These are phyloP conservation scores for Hypoxylon sp. DNA, from an alignment of 2,329 filamentous ascomycete species.

Conservation along the genomic window DNA sequence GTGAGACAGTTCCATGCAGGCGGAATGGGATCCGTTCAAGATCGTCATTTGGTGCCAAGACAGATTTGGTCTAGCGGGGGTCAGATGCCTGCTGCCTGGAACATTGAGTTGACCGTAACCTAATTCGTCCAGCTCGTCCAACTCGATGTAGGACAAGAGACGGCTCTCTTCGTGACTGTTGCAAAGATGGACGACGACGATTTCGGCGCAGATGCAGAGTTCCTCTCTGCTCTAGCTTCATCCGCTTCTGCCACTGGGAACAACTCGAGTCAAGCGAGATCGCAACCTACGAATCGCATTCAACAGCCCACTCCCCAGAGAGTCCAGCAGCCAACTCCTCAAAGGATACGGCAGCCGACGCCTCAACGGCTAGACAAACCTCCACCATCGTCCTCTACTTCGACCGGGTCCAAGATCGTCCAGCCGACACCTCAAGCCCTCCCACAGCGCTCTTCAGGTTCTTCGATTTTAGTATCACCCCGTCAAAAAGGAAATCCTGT, in stretches of 20 bases:
- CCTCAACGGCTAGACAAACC: constrained; percentile 71
- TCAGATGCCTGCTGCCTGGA: constrained; percentile 6
- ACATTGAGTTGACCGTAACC: constrained; percentile 6
- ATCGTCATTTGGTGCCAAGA: constrained; percentile 24
- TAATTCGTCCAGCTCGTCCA: constrained; percentile 2
- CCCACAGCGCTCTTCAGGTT: constrained; percentile 74
- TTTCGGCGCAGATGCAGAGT: constrained; percentile 62
- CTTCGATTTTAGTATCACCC: constrained; percentile 89
- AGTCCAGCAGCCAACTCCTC: constrained; percentile 50
- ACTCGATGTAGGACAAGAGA: neutral
- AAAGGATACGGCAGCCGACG: constrained; percentile 61
- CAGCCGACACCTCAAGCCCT: constrained; percentile 93
- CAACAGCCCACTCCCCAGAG: constrained; percentile 53
- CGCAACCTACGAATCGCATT: constrained; percentile 50
- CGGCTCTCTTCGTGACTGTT: constrained; percentile 18
- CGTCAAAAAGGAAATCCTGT: constrained; percentile 97
- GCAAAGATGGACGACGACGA: constrained; percentile 60
- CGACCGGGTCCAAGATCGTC: constrained; percentile 72
- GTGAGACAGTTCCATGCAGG: neutral
- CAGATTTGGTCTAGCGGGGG: constrained; percentile 15
- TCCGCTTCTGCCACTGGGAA: constrained; percentile 48
- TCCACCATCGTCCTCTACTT: constrained; percentile 61
- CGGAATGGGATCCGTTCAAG: neutral
- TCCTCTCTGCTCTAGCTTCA: constrained; percentile 57
- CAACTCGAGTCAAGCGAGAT: constrained; percentile 42